Evolutionary conservation across 179 eudicot species (phyloP).

Genomic region (Pouteria campechiana): DNA sequence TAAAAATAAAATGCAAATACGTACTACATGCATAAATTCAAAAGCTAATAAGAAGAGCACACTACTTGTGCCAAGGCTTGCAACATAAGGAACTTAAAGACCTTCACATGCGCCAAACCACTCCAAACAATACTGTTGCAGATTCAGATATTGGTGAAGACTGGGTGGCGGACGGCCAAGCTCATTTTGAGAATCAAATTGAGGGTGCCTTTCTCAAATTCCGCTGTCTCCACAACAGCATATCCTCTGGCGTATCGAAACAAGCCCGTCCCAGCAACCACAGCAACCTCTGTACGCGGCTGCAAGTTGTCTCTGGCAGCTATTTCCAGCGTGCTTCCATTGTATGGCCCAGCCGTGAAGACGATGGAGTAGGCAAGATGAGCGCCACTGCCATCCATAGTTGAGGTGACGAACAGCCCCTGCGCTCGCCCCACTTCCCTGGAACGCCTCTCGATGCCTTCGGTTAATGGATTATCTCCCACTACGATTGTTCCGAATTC

Average conservation of each 20-base stretch:
- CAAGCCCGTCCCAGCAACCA: not conserved
- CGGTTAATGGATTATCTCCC: not conserved
- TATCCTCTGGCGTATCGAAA: not conserved
- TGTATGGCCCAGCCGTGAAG: not conserved
- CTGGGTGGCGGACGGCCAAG: too few relatives aligned
- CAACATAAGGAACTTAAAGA: too few relatives aligned
- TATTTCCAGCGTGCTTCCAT: conserved; percentile 2
- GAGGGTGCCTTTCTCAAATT: too few relatives aligned
- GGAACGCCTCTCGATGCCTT: not conserved
- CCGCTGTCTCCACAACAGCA: not conserved
- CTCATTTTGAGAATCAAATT: too few relatives aligned
- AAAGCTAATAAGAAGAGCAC: too few relatives aligned
- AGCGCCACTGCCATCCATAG: not conserved
- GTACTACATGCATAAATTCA: too few relatives aligned
- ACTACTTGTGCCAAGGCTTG: too few relatives aligned
- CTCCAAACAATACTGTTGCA: too few relatives aligned
- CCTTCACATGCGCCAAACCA: too few relatives aligned
- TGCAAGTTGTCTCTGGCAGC: not conserved
- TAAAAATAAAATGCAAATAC: too few relatives aligned
- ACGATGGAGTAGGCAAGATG: not conserved
- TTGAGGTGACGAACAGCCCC: not conserved
- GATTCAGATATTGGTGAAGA: too few relatives aligned
- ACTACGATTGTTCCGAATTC: not conserved
- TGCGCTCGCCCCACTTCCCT: not conserved
- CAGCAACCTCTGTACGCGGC: not conserved